Evolutionary conservation across 202 grass and related monocot species (phyloP).

Genomic region (Setaria italica): DNA sequence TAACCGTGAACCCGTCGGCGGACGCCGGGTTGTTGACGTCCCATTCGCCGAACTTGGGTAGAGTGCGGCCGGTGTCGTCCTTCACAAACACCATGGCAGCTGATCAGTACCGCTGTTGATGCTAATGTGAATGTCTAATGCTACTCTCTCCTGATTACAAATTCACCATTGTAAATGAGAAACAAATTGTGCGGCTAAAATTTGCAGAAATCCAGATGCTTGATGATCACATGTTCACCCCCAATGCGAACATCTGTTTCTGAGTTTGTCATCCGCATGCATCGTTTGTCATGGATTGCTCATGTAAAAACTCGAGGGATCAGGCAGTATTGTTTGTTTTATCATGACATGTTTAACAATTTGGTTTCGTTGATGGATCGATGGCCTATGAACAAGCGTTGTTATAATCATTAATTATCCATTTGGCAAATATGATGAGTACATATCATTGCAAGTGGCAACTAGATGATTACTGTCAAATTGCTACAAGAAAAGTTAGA

Average conservation of each 20-base stretch:
- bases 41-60: slow-evolving; percentile 75
- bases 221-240: neutral
- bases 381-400: neutral
- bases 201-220: neutral
- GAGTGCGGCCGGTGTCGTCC: slow-evolving; percentile 46
- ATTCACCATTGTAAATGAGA: neutral
- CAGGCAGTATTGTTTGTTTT: too few species aligned
- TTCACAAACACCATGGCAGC: slow-evolving; percentile 6
- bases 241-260: neutral
- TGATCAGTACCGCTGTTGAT: neutral
- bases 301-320: neutral
- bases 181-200: neutral
- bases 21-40: slow-evolving; percentile 81
- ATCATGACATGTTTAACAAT: neutral
- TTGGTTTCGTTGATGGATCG: neutral
- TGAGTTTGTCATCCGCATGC: too few species aligned
- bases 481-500: neutral
- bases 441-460: neutral
- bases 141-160: neutral
- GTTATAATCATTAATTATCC: neutral
- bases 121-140: neutral
- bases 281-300: neutral
- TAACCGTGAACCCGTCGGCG: slow-evolving; percentile 74
- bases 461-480: too few species aligned
- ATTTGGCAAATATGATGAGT: neutral